Base-by-base conservation (phyloP, 2,329 filamentous ascomycete genomes). In the Ceratocystiopsis sp. region DNA sequence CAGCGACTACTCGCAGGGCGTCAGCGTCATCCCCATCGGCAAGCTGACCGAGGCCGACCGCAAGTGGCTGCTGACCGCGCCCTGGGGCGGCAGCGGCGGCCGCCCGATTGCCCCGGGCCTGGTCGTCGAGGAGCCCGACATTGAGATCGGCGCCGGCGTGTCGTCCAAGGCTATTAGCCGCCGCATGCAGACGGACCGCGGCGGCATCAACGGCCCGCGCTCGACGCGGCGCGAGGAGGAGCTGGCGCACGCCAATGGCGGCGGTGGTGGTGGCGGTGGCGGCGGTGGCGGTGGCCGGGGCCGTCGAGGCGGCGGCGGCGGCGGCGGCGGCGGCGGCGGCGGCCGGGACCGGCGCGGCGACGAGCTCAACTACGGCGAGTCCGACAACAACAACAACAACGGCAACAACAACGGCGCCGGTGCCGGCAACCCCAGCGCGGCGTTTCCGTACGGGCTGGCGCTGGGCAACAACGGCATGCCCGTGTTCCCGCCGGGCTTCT, bases 131-230 rank as follows among this genome's bases (percentile, higher is more conserved):
- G 91, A 98, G 62, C 91, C 91, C 3, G 91, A 98, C 57, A 98
- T 98, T 53, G 91, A 98, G 61, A 98, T 98, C 45, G 91, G 91
- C 42, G 87, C 89, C 16, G 91, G 91, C 44, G 93, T 98, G 14
- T 95, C 87, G 16, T 95, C 86, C 37, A 98, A 98, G 67, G 85
- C 76, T 35, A 80, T 80, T 48, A 78, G 73, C 52, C 68, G 76
- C 16, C 73, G 77, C 34, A 79, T 80, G 73, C 73, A 78, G 59
- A 80, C 75, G 9, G 76, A 80, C 55, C 74, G 75, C 54, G 72
- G 75, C 42, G 76, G 76, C 34, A 68, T 68, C 52, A 72, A 77
- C 53, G 75, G 76, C 3, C 75, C 75, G 42, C 78, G 77, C 53
- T 79, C 74, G 1, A 73, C 68, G n/a, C 62, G 68, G 16, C 62